A percentile compares a stretch with the other conserved stretches of the same genome.
These are phyloP conservation scores for Hypoxylon sp. DNA, from an alignment of 2,329 filamentous ascomycete species.

Conservation along the genomic window DNA sequence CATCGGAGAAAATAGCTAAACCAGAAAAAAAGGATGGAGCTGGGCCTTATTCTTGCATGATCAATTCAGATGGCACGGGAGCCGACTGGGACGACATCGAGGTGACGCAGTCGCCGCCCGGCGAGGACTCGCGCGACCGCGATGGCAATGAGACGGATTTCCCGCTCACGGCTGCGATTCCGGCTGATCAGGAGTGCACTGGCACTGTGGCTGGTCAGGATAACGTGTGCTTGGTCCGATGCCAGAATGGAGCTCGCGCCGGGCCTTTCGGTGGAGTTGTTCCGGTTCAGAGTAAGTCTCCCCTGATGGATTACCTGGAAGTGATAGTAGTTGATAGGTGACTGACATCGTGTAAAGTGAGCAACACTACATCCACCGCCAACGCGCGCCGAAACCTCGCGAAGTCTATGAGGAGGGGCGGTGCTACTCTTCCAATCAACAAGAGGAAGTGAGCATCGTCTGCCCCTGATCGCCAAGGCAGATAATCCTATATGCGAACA, in stretches of 20 bases:
- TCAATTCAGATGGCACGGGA: slow-evolving; percentile 73
- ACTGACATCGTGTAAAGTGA: slow-evolving; percentile 48
- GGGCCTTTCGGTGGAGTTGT: slow-evolving; percentile 75
- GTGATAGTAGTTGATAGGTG: slow-evolving; percentile 6
- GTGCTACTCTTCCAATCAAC: slow-evolving; percentile 21
- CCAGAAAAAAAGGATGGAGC: slow-evolving; percentile 65
- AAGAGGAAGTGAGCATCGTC: slow-evolving; percentile 42
- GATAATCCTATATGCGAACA: background rate
- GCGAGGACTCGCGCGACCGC: slow-evolving; percentile 65
- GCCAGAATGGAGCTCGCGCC: slow-evolving; percentile 72
- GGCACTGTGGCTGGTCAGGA: slow-evolving; percentile 71
- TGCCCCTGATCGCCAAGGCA: too few relatives aligned
- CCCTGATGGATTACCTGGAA: background rate
- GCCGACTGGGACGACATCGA: slow-evolving; percentile 66
- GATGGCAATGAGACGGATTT: slow-evolving; percentile 60
- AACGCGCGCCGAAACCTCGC: slow-evolving; percentile 42
- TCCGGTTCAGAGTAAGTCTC: slow-evolving; percentile 64
- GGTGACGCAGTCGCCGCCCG: slow-evolving; percentile 69
- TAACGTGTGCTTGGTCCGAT: slow-evolving; percentile 74
- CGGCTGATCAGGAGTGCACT: slow-evolving; percentile 69
- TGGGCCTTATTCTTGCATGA: slow-evolving; percentile 76
- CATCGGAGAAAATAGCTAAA: too few relatives aligned
- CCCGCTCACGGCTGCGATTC: slow-evolving; percentile 72
- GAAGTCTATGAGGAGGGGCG: slow-evolving; percentile 40
- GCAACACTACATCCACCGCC: slow-evolving; percentile 44